Percentiles rank a stretch among this genome's conserved stretches.
phyloP scores from a whole-genome alignment of 208 protist genomes.

The Trypanosoma platydactyli region DNA sequence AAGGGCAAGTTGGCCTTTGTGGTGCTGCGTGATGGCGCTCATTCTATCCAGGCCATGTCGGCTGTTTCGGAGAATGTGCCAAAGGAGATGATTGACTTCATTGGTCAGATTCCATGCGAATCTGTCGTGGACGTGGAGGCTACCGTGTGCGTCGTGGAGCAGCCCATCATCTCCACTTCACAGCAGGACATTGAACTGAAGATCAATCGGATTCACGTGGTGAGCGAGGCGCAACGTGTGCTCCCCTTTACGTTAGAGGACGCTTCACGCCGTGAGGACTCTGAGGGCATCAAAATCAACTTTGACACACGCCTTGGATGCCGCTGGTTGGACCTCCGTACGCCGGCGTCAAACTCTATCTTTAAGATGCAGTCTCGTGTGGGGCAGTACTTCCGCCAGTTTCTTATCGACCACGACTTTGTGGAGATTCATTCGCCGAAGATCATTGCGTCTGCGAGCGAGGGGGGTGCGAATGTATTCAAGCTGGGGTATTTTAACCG shows the following conservation, averaged over 20 bases:
- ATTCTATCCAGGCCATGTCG: slow-evolving; percentile 86
- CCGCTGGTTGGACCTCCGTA: slow-evolving; percentile 97
- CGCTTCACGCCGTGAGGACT: slow-evolving; percentile 66
- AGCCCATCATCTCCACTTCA: slow-evolving; percentile 80
- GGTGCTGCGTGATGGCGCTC: slow-evolving; percentile 78
- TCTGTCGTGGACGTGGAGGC: slow-evolving; percentile 89
- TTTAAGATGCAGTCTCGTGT: slow-evolving; percentile 96
- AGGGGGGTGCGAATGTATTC: slow-evolving; percentile 96
- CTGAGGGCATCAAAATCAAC: slow-evolving; percentile 83
- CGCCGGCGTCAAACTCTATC: slow-evolving; percentile 95
- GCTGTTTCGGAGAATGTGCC: slow-evolving; percentile 68
- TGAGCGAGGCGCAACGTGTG: slow-evolving; percentile 81
- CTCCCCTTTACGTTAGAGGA: slow-evolving; percentile 94
- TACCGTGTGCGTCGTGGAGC: slow-evolving; percentile 51
- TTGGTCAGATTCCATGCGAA: slow-evolving; percentile 86
- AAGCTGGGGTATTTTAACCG: slow-evolving; percentile 93
- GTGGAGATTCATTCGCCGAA: slow-evolving; percentile 99
- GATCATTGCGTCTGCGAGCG: slow-evolving; percentile 96
- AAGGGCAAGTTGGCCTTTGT: slow-evolving; percentile 93
- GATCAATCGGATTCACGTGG: slow-evolving; percentile 72
- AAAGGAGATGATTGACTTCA: slow-evolving; percentile 91
- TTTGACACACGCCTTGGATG: slow-evolving; percentile 96
- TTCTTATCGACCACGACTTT: slow-evolving; percentile 93
- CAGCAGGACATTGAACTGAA: slow-evolving; percentile 83
- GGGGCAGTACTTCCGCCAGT: slow-evolving; percentile 95